Percentiles rank a stretch among this genome's conserved stretches.
These are phyloP conservation scores for Naganishia friedmannii DNA, from an alignment of 768 basidiomycete species.

Conservation along the genomic window DNA sequence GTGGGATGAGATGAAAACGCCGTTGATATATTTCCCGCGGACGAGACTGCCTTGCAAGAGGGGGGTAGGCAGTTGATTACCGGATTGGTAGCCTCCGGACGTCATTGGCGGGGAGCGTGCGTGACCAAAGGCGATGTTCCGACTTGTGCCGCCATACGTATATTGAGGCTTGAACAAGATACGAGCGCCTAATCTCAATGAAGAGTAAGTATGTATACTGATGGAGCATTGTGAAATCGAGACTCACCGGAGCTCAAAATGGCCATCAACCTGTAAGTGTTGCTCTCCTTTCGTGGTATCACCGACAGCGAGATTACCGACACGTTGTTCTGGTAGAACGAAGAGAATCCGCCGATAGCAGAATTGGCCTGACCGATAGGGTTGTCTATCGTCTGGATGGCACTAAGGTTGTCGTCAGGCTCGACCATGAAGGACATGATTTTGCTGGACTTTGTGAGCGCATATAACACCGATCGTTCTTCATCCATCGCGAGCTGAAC, in stretches of 20 bases:
- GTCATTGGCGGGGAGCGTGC: conserved; percentile 17
- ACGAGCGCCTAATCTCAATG: background rate
- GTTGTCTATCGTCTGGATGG: conserved; percentile 18
- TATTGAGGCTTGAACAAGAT: conserved; percentile 19
- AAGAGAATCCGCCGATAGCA: conserved; percentile 1
- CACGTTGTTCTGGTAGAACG: conserved; percentile 17
- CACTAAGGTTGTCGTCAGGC: conserved; percentile 11
- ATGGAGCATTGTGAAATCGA: background rate
- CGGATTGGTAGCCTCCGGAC: conserved; percentile 5
- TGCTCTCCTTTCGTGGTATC: conserved; percentile 18
- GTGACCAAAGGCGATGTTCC: conserved; percentile 18
- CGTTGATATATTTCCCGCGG: conserved; percentile 17
- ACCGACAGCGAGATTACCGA: conserved; percentile 6
- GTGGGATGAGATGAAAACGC: conserved; percentile 18
- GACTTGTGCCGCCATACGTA: conserved; percentile 10
- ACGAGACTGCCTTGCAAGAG: conserved; percentile 13
- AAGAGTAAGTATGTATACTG: background rate
- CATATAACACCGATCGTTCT: conserved; percentile 71
- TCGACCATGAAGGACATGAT: conserved; percentile 51
- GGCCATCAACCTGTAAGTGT: conserved; percentile 15
- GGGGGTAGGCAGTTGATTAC: conserved; percentile 8
- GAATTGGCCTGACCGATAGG: conserved; percentile 17
- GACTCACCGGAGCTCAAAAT: conserved; percentile 15
- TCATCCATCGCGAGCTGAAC: conserved; percentile 65
- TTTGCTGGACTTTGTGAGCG: conserved; percentile 64